phyloP scores from a whole-genome alignment of 2,329 filamentous ascomycete genomes.

The Pseudogymnoascus sp. region DNA sequence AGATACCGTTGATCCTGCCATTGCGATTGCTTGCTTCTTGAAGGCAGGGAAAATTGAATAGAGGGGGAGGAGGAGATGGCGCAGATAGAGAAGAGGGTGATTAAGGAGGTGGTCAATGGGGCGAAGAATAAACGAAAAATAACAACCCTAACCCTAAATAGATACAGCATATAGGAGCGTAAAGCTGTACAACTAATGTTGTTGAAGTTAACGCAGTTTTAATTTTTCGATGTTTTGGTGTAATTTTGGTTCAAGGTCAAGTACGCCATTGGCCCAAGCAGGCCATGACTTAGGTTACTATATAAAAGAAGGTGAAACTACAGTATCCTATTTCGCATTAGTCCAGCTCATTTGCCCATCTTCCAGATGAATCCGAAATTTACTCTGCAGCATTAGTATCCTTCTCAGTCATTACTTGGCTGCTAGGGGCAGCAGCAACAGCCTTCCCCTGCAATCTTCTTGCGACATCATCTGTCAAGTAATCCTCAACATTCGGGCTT shows the following conservation, averaged over 20 bases:
- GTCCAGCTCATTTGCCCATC: not conserved
- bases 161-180: too few species aligned
- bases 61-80: too few species aligned
- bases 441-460: conserved; percentile 34
- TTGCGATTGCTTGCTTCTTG: too few species aligned
- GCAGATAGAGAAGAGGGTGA: too few species aligned
- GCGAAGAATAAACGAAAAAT: too few species aligned
- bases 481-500: conserved; percentile 37
- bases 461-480: conserved; percentile 37
- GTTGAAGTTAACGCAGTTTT: too few species aligned
- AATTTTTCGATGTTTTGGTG: not conserved
- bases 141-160: too few species aligned
- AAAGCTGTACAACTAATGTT: too few species aligned
- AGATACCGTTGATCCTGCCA: too few species aligned
- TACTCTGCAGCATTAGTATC: not conserved
- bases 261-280: not conserved
- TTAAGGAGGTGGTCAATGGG: too few species aligned
- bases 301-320: not conserved
- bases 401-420: too few species aligned
- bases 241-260: not conserved
- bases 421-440: not conserved
- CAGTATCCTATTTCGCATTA: not conserved
- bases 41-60: too few species aligned
- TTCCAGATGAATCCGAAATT: not conserved
- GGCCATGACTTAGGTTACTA: not conserved